phyloP scores from a whole-genome alignment of 768 basidiomycete species.

The Rhodosporidiobolus sp. region DNA sequence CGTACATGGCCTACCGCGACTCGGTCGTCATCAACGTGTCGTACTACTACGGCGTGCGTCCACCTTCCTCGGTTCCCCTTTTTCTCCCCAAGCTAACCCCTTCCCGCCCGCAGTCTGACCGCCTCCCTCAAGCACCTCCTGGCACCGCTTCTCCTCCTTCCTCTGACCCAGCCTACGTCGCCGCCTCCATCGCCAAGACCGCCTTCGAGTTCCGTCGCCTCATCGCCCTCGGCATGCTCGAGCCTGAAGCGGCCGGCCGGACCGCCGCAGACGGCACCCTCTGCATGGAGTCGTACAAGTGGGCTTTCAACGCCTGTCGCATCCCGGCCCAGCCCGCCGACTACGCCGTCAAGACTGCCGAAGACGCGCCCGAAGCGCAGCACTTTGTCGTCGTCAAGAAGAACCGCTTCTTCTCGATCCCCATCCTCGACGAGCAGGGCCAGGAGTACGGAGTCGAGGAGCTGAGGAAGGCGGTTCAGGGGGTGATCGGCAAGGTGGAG shows the following conservation, averaged over 20 bases:
- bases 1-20: conserved; percentile 61
- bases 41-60: conserved; percentile 71
- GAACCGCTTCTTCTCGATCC: conserved; percentile 81
- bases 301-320: conserved; percentile 89
- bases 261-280: conserved; percentile 67
- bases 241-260: conserved; percentile 61
- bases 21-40: conserved; percentile 87
- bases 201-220: conserved; percentile 76
- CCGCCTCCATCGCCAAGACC: conserved; percentile 78
- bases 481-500: conserved; percentile 10
- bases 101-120: conserved; percentile 53
- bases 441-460: conserved; percentile 72
- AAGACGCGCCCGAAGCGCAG: conserved; percentile 67
- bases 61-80: not conserved
- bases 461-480: conserved; percentile 57
- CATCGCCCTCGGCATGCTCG: conserved; percentile 60
- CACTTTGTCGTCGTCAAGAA: conserved; percentile 85
- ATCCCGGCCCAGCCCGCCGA: conserved; percentile 81
- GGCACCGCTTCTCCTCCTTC: not conserved
- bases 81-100: conserved; percentile 43
- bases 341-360: conserved; percentile 65
- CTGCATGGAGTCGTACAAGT: conserved; percentile 88
- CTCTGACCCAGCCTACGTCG: conserved; percentile 60
- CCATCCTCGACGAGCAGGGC: conserved; percentile 57
- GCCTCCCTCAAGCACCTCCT: conserved; percentile 24